Evolutionary conservation across 208 protist species (phyloP).

Genomic region (Leishmania tropica): DNA sequence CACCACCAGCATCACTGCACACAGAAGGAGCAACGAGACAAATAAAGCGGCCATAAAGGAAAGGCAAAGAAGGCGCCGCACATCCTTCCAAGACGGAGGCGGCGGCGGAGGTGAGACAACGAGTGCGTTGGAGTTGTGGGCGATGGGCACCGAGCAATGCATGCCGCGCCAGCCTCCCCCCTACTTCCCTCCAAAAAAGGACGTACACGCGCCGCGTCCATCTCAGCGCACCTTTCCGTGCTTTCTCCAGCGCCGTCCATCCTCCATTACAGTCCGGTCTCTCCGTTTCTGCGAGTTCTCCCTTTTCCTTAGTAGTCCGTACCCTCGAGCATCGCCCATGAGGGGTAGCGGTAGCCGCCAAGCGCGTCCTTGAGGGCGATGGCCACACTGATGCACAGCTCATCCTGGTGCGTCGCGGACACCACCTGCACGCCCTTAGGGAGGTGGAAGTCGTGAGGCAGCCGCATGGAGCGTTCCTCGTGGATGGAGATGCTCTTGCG

Average conservation of each 20-base stretch:
- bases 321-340: slow-evolving; percentile 72
- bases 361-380: slow-evolving; percentile 61
- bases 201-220: background rate
- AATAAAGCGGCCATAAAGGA: background rate
- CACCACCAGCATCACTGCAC: background rate
- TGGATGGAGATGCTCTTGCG: slow-evolving; percentile 35
- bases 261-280: background rate
- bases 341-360: slow-evolving; percentile 83
- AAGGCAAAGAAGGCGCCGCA: background rate
- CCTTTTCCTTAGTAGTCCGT: slow-evolving; percentile 22
- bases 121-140: background rate
- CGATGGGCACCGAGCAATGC: background rate
- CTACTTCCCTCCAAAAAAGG: background rate
- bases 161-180: background rate
- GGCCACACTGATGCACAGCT: slow-evolving; percentile 69
- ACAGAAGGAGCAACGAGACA: background rate
- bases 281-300: background rate
- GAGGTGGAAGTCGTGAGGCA: slow-evolving; percentile 63
- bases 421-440: slow-evolving; percentile 89
- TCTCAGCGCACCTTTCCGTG: background rate
- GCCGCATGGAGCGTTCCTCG: slow-evolving; percentile 26
- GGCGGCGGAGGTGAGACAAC: background rate
- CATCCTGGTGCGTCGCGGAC: slow-evolving; percentile 60
- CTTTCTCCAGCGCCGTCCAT: background rate
- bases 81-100: background rate